phyloP scores from a whole-genome alignment of 805 yeast genomes.

The Spathaspora passalidarum region DNA sequence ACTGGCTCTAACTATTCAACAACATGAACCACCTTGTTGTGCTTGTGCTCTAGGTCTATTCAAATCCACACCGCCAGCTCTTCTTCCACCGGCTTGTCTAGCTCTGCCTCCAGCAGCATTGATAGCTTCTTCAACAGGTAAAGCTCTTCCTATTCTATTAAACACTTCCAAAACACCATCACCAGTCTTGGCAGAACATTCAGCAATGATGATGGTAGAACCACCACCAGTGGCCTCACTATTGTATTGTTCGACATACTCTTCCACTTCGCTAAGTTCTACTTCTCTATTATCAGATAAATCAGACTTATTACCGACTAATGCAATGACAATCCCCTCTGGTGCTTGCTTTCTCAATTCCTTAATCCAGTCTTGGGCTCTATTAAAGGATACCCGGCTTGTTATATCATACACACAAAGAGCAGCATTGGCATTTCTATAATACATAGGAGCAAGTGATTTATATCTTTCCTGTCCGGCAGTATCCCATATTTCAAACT shows the following conservation, averaged over 20 bases:
- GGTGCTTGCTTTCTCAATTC: slow-evolving; percentile 82
- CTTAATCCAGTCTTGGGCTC: slow-evolving; percentile 75
- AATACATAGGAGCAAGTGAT: slow-evolving; percentile 45
- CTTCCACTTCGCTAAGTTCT: slow-evolving; percentile 41
- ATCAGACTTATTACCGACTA: slow-evolving; percentile 79
- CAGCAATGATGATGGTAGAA: slow-evolving; percentile 24
- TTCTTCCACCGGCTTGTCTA: slow-evolving; percentile 20
- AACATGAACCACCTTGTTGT: slow-evolving; percentile 22
- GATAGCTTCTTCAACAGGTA: slow-evolving; percentile 40
- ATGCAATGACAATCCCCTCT: slow-evolving; percentile 68
- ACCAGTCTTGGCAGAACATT: slow-evolving; percentile 45
- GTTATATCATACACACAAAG: slow-evolving; percentile 76
- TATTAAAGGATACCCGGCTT: slow-evolving; percentile 59
- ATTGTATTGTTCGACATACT: slow-evolving; percentile 36
- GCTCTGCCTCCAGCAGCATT: slow-evolving; percentile 21
- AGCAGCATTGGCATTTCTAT: slow-evolving; percentile 62
- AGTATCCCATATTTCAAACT: slow-evolving; percentile 86
- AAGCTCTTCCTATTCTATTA: slow-evolving; percentile 36
- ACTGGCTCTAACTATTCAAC: slow-evolving; percentile 16
- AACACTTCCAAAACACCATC: slow-evolving; percentile 43
- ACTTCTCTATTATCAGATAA: slow-evolving; percentile 48
- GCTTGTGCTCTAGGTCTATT: slow-evolving; percentile 25
- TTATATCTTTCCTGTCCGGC: slow-evolving; percentile 76
- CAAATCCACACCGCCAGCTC: slow-evolving; percentile 37
- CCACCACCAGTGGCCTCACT: slow-evolving; percentile 47